A percentile compares a stretch with the other conserved stretches of the same genome.
These are phyloP conservation scores for Bimuria novae-zelandiae DNA, from an alignment of 2,329 filamentous ascomycete genomes.

Conservation along the genomic window DNA sequence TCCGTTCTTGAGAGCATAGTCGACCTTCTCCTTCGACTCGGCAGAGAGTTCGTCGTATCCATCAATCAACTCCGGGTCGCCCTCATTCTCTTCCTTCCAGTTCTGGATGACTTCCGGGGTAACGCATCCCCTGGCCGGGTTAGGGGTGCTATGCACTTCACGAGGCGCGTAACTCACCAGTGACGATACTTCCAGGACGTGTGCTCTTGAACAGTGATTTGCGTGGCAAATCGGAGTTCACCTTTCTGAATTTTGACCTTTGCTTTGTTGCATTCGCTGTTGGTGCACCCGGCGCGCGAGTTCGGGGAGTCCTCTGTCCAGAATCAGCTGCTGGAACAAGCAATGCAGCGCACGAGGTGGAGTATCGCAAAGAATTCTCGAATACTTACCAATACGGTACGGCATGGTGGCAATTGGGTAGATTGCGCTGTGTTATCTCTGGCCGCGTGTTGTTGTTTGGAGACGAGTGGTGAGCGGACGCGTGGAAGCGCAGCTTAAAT, in stretches of 20 bases:
- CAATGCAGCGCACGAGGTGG: no score
- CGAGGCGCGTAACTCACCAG: slow-evolving; percentile 64
- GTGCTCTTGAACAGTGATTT: slow-evolving; percentile 65
- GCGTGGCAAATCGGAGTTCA: slow-evolving; percentile 74
- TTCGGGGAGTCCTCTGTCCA: slow-evolving; percentile 70
- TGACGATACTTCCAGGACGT: slow-evolving; percentile 80
- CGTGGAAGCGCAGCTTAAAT: neutral
- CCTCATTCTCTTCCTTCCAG: slow-evolving; percentile 62
- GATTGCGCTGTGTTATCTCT: neutral
- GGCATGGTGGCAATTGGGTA: slow-evolving; percentile 14
- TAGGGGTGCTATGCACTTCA: slow-evolving; percentile 3
- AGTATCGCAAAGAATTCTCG: neutral
- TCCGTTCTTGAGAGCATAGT: slow-evolving; percentile 72
- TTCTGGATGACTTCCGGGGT: slow-evolving; percentile 75
- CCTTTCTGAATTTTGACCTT: slow-evolving; percentile 72
- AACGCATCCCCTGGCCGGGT: slow-evolving; percentile 74
- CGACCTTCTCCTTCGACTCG: slow-evolving; percentile 74
- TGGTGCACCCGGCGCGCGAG: slow-evolving; percentile 73
- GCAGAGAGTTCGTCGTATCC: slow-evolving; percentile 77
- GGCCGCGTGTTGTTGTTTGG: neutral
- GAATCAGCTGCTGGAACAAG: slow-evolving; percentile 1
- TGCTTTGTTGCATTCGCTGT: slow-evolving; percentile 72
- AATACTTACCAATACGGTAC: slow-evolving; percentile 22
- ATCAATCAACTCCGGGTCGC: slow-evolving; percentile 71
- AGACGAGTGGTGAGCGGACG: neutral